These are phyloP conservation scores for Dothistroma septosporum DNA, from an alignment of 2,329 filamentous ascomycete genomes.

Conservation along the genomic window DNA sequence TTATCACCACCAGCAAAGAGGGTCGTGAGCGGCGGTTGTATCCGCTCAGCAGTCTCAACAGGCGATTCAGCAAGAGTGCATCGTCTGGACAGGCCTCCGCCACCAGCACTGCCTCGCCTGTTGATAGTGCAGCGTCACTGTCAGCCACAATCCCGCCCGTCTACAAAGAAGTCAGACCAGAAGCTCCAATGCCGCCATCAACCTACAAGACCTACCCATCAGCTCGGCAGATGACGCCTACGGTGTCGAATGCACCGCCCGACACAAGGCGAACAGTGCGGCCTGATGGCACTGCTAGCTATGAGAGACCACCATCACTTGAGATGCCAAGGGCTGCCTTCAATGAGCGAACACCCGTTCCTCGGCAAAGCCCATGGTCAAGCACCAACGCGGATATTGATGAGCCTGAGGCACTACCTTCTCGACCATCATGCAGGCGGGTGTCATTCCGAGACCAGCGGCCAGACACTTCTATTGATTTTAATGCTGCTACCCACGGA, in stretches of 20 bases:
- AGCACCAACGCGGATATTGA: constrained; percentile 19
- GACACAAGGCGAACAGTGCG: constrained; percentile 12
- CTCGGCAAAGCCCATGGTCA: constrained; percentile 14
- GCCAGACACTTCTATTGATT: neutral
- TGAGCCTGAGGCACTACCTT: constrained; percentile 8
- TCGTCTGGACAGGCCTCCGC: constrained; percentile 15
- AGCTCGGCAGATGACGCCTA: constrained; percentile 7
- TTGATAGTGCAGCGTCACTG: constrained; percentile 19
- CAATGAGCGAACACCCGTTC: constrained; percentile 18
- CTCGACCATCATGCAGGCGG: neutral
- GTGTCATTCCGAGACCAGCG: neutral
- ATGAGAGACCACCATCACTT: constrained; percentile 21
- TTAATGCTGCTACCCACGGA: neutral
- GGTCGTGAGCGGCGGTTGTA: constrained; percentile 24
- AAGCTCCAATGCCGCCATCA: constrained; percentile 21
- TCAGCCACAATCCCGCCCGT: constrained; percentile 11
- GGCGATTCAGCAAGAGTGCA: constrained; percentile 20
- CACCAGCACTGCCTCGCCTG: constrained; percentile 14
- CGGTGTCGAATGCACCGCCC: constrained; percentile 6
- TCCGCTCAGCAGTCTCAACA: constrained; percentile 14
- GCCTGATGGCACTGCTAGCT: constrained; percentile 27
- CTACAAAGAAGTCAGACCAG: constrained; percentile 17
- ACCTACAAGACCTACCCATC: constrained; percentile 3
- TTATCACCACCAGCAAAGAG: constrained; percentile 24
- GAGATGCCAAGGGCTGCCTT: constrained; percentile 18